A percentile compares a stretch with the other conserved stretches of the same genome.
phyloP scores from a whole-genome alignment of 2,329 filamentous ascomycete species.

The Ceratocystis smalleyi region DNA sequence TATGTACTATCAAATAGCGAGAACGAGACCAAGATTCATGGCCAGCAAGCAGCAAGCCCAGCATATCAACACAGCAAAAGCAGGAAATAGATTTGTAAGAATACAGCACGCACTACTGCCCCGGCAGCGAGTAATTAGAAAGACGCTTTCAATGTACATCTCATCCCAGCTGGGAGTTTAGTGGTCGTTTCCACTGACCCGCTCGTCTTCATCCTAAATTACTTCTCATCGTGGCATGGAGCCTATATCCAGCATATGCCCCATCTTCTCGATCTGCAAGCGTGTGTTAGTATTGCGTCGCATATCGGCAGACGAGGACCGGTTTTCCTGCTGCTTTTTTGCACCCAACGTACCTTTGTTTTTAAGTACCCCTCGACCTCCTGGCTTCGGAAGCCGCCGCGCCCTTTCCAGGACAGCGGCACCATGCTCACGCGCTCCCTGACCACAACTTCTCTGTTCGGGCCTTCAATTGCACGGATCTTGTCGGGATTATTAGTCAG shows the following conservation, averaged over 20 bases:
- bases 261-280: constrained; percentile 68
- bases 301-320: background rate
- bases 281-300: constrained; percentile 1
- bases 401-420: constrained; percentile 78
- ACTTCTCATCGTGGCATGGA: background rate
- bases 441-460: constrained; percentile 72
- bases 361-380: constrained; percentile 90
- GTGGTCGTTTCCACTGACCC: background rate
- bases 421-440: constrained; percentile 90
- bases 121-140: background rate
- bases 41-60: background rate
- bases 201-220: background rate
- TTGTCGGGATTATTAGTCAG: constrained; percentile 98
- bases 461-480: constrained; percentile 83
- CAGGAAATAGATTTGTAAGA: background rate
- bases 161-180: background rate
- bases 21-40: background rate
- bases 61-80: background rate
- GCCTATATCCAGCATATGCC: constrained; percentile 55
- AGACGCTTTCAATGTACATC: background rate
- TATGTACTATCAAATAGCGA: background rate
- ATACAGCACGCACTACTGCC: background rate
- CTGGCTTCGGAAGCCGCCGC: constrained; percentile 65
- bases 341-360: constrained; percentile 57
- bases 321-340: background rate